Conservation (phyloP, 257 asterid genomes). For the Solanum arcanum region DNA sequence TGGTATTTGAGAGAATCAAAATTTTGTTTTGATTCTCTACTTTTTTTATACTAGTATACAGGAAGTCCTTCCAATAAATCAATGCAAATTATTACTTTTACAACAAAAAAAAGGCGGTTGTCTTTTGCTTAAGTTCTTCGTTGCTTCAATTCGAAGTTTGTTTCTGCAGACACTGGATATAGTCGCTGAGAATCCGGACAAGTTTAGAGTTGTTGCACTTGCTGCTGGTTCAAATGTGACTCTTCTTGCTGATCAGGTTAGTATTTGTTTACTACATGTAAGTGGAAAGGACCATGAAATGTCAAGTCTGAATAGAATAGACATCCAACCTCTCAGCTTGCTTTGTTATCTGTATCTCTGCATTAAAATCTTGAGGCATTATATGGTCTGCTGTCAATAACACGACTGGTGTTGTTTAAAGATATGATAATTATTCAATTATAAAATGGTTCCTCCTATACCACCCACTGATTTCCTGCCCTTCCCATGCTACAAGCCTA, state of each 20-base stretch:
- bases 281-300: neutral
- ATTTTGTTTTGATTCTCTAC: neutral
- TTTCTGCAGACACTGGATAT: conserved; percentile 73
- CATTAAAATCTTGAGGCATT: neutral
- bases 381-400: neutral
- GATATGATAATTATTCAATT: neutral
- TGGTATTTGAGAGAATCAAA: neutral
- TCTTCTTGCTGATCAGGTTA: conserved; percentile 97
- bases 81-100: neutral
- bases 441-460: neutral
- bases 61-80: neutral
- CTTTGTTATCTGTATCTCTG: neutral
- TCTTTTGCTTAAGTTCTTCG: neutral
- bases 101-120: neutral
- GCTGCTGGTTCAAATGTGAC: conserved; percentile 98
- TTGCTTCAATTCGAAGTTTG: conserved; percentile 2
- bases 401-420: neutral
- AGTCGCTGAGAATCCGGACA: conserved; percentile 92
- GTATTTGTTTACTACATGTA: neutral
- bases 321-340: neutral
- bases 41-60: neutral
- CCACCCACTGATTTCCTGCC: neutral
- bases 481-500: neutral
- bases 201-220: conserved; percentile 82
- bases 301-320: neutral